Percentiles rank a stretch among this genome's conserved stretches.
Evolutionary conservation across 108 stramenopile species (phyloP).

Genomic region (Aurantiochytrium sp.): DNA sequence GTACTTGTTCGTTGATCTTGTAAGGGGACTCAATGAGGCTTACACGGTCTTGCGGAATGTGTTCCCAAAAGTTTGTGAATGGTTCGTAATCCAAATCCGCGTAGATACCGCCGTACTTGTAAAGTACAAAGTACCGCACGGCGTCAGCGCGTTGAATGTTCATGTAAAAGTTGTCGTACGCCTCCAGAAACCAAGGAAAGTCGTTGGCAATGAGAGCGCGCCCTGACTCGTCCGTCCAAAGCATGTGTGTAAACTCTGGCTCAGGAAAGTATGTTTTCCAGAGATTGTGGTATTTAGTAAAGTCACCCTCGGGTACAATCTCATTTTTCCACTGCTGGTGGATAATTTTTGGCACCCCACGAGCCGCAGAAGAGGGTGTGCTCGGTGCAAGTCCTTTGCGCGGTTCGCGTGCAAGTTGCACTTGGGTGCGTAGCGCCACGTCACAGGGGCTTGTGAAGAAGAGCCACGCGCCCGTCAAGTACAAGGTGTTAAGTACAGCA

Average conservation of each 20-base stretch:
- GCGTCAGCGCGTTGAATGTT: constrained; percentile 48
- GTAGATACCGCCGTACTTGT: constrained; percentile 33
- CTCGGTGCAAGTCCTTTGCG: background rate
- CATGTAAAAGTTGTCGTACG: constrained; percentile 26
- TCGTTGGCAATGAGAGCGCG: constrained; percentile 21
- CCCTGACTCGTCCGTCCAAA: constrained; percentile 46
- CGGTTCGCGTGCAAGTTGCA: background rate
- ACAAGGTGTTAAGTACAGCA: background rate
- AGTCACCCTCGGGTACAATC: background rate
- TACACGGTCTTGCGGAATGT: background rate
- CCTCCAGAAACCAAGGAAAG: constrained; percentile 29
- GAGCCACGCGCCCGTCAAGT: background rate
- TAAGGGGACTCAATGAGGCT: background rate
- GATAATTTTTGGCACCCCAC: background rate
- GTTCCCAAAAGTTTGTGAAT: background rate
- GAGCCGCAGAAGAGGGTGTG: too few species aligned
- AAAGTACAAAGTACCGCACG: constrained; percentile 41
- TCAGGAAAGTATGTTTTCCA: background rate
- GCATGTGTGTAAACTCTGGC: constrained; percentile 5
- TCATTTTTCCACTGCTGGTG: constrained; percentile 17
- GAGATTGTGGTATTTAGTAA: background rate
- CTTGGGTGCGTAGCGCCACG: background rate
- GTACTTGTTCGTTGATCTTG: background rate
- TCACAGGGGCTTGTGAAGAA: background rate
- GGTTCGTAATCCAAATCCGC: constrained; percentile 25